phyloP scores from a whole-genome alignment of 768 basidiomycete genomes.

The Suillus sp. region DNA sequence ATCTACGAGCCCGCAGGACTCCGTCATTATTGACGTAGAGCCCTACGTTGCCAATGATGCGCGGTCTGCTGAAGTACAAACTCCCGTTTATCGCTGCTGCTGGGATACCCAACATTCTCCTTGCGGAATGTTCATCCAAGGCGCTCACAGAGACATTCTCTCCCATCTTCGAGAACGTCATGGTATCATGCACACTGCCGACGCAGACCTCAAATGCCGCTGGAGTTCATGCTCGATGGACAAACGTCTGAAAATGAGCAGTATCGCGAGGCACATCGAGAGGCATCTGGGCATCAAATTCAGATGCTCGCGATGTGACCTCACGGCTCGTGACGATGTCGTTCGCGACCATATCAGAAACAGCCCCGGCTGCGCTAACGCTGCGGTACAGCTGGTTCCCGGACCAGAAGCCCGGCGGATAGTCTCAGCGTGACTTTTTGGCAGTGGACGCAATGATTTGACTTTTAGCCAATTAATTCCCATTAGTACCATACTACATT shows the following conservation, averaged over 20 bases:
- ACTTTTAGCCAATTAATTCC: not conserved
- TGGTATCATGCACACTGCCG: not conserved
- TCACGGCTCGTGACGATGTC: constrained; percentile 1
- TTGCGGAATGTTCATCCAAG: not conserved
- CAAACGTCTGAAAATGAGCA: not conserved
- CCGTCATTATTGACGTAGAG: not conserved
- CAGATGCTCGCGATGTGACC: not conserved
- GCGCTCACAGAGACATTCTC: not conserved
- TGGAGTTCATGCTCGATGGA: not conserved
- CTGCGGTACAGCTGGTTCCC: not conserved
- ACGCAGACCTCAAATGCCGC: not conserved
- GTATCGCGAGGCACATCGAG: not conserved
- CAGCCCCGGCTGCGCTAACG: not conserved
- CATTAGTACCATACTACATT: constrained; percentile 4
- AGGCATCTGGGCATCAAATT: not conserved
- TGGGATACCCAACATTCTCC: not conserved
- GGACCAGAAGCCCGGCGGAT: not conserved
- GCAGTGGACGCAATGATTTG: not conserved
- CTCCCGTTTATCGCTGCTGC: not conserved
- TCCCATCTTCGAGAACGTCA: not conserved
- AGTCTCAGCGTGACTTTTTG: not conserved
- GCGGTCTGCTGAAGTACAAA: not conserved
- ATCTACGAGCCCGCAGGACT: not conserved
- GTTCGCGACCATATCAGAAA: constrained; percentile 1
- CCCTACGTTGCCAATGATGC: not conserved